A percentile compares a stretch with the other conserved stretches of the same genome.
Evolutionary conservation across 2,329 filamentous ascomycete genomes (phyloP).

Genomic region (Gremmenia infestans): DNA sequence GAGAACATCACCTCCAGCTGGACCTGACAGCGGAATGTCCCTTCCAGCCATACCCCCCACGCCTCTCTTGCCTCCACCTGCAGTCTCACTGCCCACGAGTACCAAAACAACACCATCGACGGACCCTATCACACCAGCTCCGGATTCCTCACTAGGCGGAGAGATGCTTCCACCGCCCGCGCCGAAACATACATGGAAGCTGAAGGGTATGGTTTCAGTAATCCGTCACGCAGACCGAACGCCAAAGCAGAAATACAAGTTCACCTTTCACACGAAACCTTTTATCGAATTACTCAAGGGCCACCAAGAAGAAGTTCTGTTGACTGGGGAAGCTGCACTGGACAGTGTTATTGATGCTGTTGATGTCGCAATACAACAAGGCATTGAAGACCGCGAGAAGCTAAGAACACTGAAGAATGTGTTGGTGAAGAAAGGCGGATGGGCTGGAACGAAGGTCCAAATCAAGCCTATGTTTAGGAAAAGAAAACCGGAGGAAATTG

Average conservation of each 20-base stretch:
- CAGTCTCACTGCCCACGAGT: slow-evolving; percentile 10
- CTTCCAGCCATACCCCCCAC: slow-evolving; percentile 21
- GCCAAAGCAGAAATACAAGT: slow-evolving; percentile 99
- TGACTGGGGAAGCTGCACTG: slow-evolving; percentile 86
- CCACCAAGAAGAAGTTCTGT: slow-evolving; percentile 90
- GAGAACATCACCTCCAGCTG: slow-evolving; percentile 23
- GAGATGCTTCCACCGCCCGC: slow-evolving; percentile 46
- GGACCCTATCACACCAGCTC: slow-evolving; percentile 18
- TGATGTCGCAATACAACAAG: slow-evolving; percentile 69
- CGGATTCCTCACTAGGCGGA: slow-evolving; percentile 6
- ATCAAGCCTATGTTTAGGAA: slow-evolving; percentile 99
- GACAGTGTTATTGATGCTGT: slow-evolving; percentile 87
- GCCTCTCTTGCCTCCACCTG: slow-evolving; percentile 26
- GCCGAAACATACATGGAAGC: slow-evolving; percentile 92
- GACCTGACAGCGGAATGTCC: slow-evolving; percentile 17
- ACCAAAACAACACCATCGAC: slow-evolving; percentile 20
- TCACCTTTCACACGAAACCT: slow-evolving; percentile 94
- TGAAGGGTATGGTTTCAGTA: slow-evolving; percentile 96
- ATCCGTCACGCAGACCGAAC: slow-evolving; percentile 95
- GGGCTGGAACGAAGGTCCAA: slow-evolving; percentile 95
- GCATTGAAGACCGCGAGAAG: slow-evolving; percentile 80
- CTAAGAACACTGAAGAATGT: slow-evolving; percentile 82
- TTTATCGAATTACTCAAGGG: slow-evolving; percentile 94
- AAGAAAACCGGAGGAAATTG: slow-evolving; percentile 61
- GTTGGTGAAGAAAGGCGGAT: slow-evolving; percentile 84